Percentiles rank a stretch among this genome's conserved stretches.
Evolutionary conservation across 2,329 filamentous ascomycete species (phyloP).

Genomic region (Fusarium mangiferae): DNA sequence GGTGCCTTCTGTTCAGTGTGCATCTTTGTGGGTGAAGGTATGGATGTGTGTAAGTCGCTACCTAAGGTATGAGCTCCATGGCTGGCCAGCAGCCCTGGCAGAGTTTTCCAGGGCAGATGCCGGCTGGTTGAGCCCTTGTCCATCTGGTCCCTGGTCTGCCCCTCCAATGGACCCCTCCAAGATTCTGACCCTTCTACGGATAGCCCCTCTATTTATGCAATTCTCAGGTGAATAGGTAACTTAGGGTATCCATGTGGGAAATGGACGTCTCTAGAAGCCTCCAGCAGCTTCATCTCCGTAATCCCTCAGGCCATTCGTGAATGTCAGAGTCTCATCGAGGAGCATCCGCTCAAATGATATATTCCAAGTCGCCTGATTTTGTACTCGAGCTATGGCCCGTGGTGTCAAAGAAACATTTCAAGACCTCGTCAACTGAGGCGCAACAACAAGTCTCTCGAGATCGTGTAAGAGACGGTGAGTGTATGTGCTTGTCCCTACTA

Average conservation of each 20-base stretch:
- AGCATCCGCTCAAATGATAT: background rate
- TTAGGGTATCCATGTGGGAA: background rate
- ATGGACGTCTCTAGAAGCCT: constrained; percentile 13
- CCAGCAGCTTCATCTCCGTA: background rate
- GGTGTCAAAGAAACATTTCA: background rate
- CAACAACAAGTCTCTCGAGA: background rate
- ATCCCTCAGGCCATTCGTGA: background rate
- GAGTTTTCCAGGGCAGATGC: constrained; percentile 9
- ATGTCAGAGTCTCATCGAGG: too few relatives aligned
- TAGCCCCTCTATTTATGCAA: background rate
- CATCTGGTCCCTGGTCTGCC: constrained; percentile 8
- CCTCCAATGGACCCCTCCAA: constrained; percentile 17
- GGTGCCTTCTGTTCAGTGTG: background rate
- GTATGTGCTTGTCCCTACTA: background rate
- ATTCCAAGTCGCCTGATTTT: background rate
- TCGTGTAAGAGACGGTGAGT: constrained; percentile 19
- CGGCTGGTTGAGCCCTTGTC: background rate
- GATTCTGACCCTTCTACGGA: background rate
- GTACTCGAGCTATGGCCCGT: background rate
- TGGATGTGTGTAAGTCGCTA: background rate
- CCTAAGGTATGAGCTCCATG: background rate
- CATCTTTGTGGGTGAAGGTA: background rate
- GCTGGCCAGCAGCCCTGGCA: background rate
- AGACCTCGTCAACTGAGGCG: background rate
- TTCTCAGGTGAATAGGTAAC: background rate